These are phyloP conservation scores for Yamadazyma jaroonii DNA, from an alignment of 1,139 yeast genomes.

Conservation along the genomic window DNA sequence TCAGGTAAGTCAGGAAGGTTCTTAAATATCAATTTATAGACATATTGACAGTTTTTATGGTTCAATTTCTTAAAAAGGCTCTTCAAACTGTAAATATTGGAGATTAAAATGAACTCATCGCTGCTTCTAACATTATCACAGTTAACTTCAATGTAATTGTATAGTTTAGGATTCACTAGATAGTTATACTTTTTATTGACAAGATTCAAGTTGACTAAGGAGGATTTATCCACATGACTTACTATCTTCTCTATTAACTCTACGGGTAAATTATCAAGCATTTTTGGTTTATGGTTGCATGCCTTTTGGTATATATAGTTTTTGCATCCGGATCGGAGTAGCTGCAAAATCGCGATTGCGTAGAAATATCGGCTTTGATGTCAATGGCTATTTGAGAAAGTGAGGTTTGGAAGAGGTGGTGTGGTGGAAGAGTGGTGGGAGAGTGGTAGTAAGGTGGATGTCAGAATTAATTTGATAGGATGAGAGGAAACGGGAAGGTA, in stretches of 20 bases:
- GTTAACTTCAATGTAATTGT: slow-evolving; percentile 21
- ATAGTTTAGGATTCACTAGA: slow-evolving; percentile 19
- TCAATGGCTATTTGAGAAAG: slow-evolving; percentile 13
- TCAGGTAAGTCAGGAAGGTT: slow-evolving; percentile 29
- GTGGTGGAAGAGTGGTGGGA: too few species aligned
- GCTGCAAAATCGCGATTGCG: slow-evolving; percentile 8
- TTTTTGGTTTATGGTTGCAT: slow-evolving; percentile 3
- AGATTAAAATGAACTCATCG: slow-evolving; percentile 9
- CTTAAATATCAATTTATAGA: slow-evolving; percentile 17
- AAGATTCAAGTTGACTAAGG: slow-evolving; percentile 17
- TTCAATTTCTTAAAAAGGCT: slow-evolving; percentile 18
- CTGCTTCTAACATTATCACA: slow-evolving; percentile 11
- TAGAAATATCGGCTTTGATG: slow-evolving; percentile 2
- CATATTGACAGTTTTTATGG: slow-evolving; percentile 13
- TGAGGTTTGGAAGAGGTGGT: too few species aligned
- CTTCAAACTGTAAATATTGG: slow-evolving; percentile 21
- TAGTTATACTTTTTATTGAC: slow-evolving; percentile 16
- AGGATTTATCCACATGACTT: slow-evolving; percentile 16
- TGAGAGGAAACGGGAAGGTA: too few species aligned
- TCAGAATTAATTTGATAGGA: too few species aligned
- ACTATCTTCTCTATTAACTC: slow-evolving; percentile 20
- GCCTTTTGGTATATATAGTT: not conserved
- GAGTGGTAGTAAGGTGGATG: too few species aligned
- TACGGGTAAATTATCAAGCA: slow-evolving; percentile 19
- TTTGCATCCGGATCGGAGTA: slow-evolving; percentile 5